phyloP scores from a whole-genome alignment of 1,284 basidiomycete genomes.

The Coniferiporia sulphurascens region DNA sequence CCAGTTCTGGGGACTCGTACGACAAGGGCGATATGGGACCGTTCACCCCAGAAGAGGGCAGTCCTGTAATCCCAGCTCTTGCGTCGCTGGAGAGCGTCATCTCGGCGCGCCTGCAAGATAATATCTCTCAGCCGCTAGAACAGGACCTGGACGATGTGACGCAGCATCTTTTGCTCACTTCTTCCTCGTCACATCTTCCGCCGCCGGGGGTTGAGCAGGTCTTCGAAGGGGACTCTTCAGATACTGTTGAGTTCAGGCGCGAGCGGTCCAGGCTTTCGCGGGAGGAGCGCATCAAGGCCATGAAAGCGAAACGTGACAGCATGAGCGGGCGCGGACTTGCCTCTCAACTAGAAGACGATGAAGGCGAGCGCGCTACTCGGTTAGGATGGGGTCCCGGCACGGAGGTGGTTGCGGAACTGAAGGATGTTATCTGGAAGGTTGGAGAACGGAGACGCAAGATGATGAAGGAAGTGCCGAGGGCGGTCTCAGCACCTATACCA shows the following conservation, averaged over 20 bases:
- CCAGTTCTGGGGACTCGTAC: slow-evolving; percentile 20
- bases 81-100: slow-evolving; percentile 8
- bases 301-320: slow-evolving; percentile 49
- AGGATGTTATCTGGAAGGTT: slow-evolving; percentile 81
- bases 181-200: slow-evolving; percentile 49
- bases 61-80: slow-evolving; percentile 11
- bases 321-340: slow-evolving; percentile 9
- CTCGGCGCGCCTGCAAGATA: slow-evolving; percentile 17
- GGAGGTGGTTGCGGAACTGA: slow-evolving; percentile 77
- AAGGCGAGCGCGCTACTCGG: not conserved
- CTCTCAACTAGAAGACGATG: slow-evolving; percentile 11
- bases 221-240: slow-evolving; percentile 59
- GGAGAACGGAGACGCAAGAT: slow-evolving; percentile 60
- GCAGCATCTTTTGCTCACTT: slow-evolving; percentile 46
- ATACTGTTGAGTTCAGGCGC: slow-evolving; percentile 37
- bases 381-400: slow-evolving; percentile 62
- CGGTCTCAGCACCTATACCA: not conserved
- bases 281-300: slow-evolving; percentile 65
- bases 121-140: slow-evolving; percentile 22
- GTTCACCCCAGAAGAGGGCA: slow-evolving; percentile 15
- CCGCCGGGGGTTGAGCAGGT: slow-evolving; percentile 69
- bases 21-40: slow-evolving; percentile 15
- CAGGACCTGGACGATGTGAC: slow-evolving; percentile 47
- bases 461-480: slow-evolving; percentile 16
- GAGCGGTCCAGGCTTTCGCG: slow-evolving; percentile 60